Evolutionary conservation across 2,329 filamentous ascomycete genomes (phyloP).

Genomic region (Fusarium temperatum): DNA sequence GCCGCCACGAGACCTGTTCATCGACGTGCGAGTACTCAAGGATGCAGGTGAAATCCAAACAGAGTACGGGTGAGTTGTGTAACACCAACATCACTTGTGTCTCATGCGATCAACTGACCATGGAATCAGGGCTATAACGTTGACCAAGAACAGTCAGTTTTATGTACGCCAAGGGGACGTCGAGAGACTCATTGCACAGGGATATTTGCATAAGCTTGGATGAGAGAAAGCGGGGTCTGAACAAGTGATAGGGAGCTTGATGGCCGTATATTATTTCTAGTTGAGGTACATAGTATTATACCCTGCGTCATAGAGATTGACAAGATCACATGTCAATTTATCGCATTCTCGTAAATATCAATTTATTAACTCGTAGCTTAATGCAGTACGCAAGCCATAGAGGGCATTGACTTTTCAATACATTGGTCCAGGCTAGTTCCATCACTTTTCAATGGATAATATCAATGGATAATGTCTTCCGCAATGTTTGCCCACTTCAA

Average conservation of each 20-base stretch:
- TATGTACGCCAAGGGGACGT: constrained; percentile 97
- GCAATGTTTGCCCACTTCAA: neutral
- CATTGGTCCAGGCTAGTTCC: neutral
- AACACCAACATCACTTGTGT: neutral
- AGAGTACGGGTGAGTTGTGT: constrained; percentile 84
- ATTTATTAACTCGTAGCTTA: neutral
- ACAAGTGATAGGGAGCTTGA: neutral
- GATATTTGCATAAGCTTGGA: constrained; percentile 89
- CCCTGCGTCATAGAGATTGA: constrained; percentile 11
- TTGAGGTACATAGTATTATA: constrained; percentile 16
- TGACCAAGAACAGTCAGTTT: constrained; percentile 98
- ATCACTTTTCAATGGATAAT: neutral
- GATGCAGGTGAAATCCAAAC: constrained; percentile 99
- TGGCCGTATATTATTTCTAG: neutral
- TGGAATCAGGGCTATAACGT: constrained; percentile 79
- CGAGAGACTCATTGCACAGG: constrained; percentile 91
- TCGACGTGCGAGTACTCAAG: constrained; percentile 94
- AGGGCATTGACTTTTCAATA: neutral
- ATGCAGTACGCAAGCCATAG: constrained; percentile 14
- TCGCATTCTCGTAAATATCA: neutral
- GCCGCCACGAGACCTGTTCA: constrained; percentile 94
- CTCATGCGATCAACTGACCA: constrained; percentile 26
- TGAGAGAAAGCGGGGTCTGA: constrained; percentile 56
- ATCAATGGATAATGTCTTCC: neutral
- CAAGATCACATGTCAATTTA: constrained; percentile 8